Conservation (phyloP, 192 early-diverging fungal species). For the Coemansia umbellata region DNA sequence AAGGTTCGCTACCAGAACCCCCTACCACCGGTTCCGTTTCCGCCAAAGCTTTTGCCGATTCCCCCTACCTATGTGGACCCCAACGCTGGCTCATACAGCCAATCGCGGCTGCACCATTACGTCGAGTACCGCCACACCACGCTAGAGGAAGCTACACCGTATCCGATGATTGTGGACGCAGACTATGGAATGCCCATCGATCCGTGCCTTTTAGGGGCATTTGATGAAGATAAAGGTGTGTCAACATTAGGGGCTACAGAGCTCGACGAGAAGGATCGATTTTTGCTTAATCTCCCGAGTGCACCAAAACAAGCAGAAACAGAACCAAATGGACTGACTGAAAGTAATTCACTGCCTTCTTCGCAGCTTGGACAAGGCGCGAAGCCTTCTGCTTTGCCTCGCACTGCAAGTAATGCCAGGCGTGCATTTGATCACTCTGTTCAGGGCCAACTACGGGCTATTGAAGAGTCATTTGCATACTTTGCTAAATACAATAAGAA, state of each 20-base stretch:
- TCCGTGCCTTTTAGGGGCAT: slow-evolving; percentile 42
- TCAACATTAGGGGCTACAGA: slow-evolving; percentile 4
- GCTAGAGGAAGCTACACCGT: slow-evolving; percentile 49
- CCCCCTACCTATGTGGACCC: slow-evolving; percentile 50
- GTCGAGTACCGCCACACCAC: slow-evolving; percentile 50
- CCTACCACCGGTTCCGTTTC: slow-evolving; percentile 49
- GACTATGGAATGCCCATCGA: slow-evolving; percentile 55
- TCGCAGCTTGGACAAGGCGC: background rate
- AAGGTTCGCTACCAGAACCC: slow-evolving; percentile 53
- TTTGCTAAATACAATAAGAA: slow-evolving; percentile 21
- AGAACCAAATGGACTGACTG: background rate
- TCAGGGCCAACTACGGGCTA: slow-evolving; percentile 42
- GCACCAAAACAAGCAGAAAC: background rate
- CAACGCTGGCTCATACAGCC: slow-evolving; percentile 42
- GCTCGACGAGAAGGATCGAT: slow-evolving; percentile 44
- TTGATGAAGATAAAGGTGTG: slow-evolving; percentile 33
- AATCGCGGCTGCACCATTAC: slow-evolving; percentile 44
- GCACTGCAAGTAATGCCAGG: slow-evolving; percentile 10
- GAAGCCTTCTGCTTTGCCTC: background rate
- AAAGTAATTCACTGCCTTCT: slow-evolving; percentile 1
- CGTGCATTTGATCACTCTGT: slow-evolving; percentile 41
- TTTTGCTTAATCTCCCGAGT: slow-evolving; percentile 38
- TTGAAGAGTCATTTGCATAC: slow-evolving; percentile 39
- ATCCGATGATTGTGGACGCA: slow-evolving; percentile 46
- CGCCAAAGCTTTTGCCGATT: slow-evolving; percentile 53